Evolutionary conservation across 2,329 filamentous ascomycete species (phyloP), one percentile per base, ranked within the genome.

Genomic region (Sclerotinia nivalis): DNA sequence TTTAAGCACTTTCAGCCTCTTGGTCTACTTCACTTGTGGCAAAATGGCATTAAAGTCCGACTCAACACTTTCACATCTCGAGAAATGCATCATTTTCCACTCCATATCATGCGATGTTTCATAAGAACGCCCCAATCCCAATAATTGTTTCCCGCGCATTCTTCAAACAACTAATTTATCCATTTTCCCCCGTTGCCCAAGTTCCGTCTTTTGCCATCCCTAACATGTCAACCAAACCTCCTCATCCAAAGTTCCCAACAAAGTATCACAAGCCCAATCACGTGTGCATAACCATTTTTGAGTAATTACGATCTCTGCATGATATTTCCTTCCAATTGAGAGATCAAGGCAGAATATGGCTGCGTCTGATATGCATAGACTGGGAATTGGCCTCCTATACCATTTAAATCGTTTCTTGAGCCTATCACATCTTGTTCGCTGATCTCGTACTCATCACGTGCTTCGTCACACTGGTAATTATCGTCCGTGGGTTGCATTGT

Each of bases 311-410:
- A 28, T 52, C n/a, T 10, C 18, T 52, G 34, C n/a, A 10, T 15
- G 34, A 50, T 28, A 28, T 52, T 47, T 13, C 15, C 49, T n/a
- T 65, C 61, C 34, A 65, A 25, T 22, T 65, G 61, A 65, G 34
- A 65, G 34, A 65, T n/a, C 15, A 47, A 65, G 10, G 15, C 15
- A 12, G 34, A 28, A 22, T 9, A 52, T 43, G 1, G 34, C 25
- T n/a, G 34, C 1, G n/a, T 7, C 3, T 65, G 47, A 13, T 40
- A 13, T 22, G 47, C 25, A 40, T 12, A 65, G 6, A 22, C 47
- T 37, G 43, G n/a, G 40, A 68, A 68, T 37, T 68, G 66, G 10
- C 18, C 34, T 61, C 66, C 66, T 9, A 59, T 40, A 8, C 66
- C 54, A 28, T 50, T 22, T 2, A 68, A 22, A 40, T 68, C 31